These are phyloP conservation scores for Apodospora peruviana DNA, from an alignment of 495 filamentous ascomycete genomes.

Conservation along the genomic window DNA sequence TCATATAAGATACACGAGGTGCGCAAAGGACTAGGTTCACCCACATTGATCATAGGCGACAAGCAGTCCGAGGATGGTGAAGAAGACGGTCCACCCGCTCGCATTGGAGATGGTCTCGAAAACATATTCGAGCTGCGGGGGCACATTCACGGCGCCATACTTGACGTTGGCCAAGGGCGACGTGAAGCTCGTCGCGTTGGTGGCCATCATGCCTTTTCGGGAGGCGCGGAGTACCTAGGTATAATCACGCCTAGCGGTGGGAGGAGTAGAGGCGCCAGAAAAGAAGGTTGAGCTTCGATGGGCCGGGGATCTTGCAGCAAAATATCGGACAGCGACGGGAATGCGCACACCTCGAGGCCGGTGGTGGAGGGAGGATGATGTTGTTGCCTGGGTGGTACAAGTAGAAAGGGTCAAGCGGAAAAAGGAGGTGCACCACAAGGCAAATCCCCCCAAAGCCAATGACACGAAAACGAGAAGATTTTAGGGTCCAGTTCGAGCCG, in stretches of 20 bases:
- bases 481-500: not conserved
- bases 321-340: too few species aligned
- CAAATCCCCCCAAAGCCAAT: too few species aligned
- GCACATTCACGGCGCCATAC: constrained; percentile 37
- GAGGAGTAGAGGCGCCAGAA: too few species aligned
- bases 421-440: too few species aligned
- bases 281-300: too few species aligned
- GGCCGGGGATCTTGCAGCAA: too few species aligned
- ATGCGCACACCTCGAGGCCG: too few species aligned
- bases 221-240: not conserved
- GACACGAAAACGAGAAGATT: not conserved
- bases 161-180: constrained; percentile 71
- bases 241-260: too few species aligned
- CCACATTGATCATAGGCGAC: constrained; percentile 85
- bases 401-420: too few species aligned
- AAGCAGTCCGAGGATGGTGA: constrained; percentile 61
- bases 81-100: constrained; percentile 55
- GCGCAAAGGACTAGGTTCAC: constrained; percentile 40
- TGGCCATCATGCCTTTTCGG: constrained; percentile 42
- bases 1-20: not conserved
- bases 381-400: too few species aligned
- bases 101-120: constrained; percentile 44
- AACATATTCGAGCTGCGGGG: constrained; percentile 38
- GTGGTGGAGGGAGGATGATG: too few species aligned
- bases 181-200: constrained; percentile 63